Evolutionary conservation across 2,329 filamentous ascomycete species (phyloP), one percentile per base, ranked within the genome.

Genomic region (Colletotrichum simmondsii): DNA sequence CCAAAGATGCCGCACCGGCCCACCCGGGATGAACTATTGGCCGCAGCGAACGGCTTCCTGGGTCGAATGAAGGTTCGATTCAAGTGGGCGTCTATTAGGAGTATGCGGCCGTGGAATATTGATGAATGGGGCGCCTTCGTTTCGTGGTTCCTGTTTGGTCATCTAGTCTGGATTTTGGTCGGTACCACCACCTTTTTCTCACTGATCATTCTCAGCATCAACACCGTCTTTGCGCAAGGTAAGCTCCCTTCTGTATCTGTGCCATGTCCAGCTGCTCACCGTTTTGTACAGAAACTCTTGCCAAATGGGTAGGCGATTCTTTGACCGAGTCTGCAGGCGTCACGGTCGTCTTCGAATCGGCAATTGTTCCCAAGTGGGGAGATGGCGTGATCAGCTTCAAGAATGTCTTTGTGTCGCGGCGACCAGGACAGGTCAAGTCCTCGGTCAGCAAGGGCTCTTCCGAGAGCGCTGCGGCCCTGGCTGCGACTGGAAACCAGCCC

Each of bases 101-200:
- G 95, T 80, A 94, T 94, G 81, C 90, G 97, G 49, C 97, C 97
- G 0, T 99, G 97, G 90, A 99, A 97, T 81, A 90, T 93, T 26
- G 97, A 99, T 81, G 97, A 99, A 84, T 98, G 98, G 87, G 94
- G 95, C 58, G 97, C 97, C 4, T 96, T 99, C 75, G 91, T 88
- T 65, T 98, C 97, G 2, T 98, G 96, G 96, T 93, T 99, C 75
- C 89, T 98, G 74, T 88, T 98, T 66, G 97, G 96, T 0, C 97
- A 99, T 82, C 87, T 99, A 10, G 90, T 98, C 12, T 99, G 97
- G 97, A 91, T 99, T 77, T 89, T 98, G n/a, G 89, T 98, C 35
- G 97, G 97, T 66, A 99, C 97, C 0, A 99, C 97, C 0, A 98
- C 97, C 0, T 99, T 99, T 83, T 95, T 98, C 82, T 98, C 96